These are phyloP conservation scores for Cyberlindnera saturnus DNA, from an alignment of 805 yeast genomes.

Conservation along the genomic window DNA sequence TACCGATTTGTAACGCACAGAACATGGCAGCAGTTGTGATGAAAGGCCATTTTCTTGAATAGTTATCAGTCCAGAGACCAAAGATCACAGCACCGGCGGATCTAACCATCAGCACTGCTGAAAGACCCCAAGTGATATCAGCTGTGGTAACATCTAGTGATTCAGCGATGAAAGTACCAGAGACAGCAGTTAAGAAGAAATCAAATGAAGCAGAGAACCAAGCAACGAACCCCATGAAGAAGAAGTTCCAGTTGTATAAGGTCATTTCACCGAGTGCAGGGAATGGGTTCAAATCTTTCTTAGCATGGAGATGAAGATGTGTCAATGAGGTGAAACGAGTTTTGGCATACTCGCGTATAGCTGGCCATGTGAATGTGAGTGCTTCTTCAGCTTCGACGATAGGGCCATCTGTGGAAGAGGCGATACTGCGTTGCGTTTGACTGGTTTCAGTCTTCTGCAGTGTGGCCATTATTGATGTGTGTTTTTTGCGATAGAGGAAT, in stretches of 20 bases:
- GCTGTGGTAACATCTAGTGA: slow-evolving; percentile 39
- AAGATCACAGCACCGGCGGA: slow-evolving; percentile 66
- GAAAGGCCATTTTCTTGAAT: slow-evolving; percentile 66
- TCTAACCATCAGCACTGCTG: slow-evolving; percentile 66
- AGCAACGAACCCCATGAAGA: slow-evolving; percentile 51
- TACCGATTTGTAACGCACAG: slow-evolving; percentile 52
- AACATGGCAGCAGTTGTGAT: slow-evolving; percentile 46
- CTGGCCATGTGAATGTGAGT: neutral
- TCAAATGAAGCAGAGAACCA: slow-evolving; percentile 77
- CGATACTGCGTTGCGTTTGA: neutral
- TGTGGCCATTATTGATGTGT: no score
- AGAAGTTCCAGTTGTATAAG: slow-evolving; percentile 46
- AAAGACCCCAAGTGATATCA: slow-evolving; percentile 67
- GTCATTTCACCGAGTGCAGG: slow-evolving; percentile 33
- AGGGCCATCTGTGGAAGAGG: neutral
- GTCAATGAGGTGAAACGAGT: slow-evolving; percentile 23
- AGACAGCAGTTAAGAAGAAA: slow-evolving; percentile 57
- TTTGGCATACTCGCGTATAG: slow-evolving; percentile 7
- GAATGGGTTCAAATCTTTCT: slow-evolving; percentile 35
- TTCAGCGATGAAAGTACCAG: slow-evolving; percentile 47
- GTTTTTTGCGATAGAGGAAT: no score
- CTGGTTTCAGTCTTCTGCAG: neutral
- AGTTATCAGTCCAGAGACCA: slow-evolving; percentile 56
- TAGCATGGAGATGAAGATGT: slow-evolving; percentile 18
- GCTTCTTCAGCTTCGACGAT: neutral